Evolutionary conservation across 495 filamentous ascomycete species (phyloP), one percentile per base, ranked within the genome.

Genomic region (Endocarpon pusillum): DNA sequence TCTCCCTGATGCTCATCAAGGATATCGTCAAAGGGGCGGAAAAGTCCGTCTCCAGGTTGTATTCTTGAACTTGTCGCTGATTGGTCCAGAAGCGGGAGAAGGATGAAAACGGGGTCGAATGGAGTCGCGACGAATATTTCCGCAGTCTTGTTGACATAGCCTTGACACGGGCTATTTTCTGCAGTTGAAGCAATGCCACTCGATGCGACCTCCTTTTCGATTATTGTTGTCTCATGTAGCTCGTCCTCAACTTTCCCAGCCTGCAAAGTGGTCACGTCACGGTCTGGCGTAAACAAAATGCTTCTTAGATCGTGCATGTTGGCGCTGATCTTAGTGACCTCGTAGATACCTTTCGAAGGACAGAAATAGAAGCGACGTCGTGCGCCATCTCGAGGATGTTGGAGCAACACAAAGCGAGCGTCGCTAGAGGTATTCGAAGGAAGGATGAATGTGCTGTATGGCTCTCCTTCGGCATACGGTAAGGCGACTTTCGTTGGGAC

Each of bases 101-200:
- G 44, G 33, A 96, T 62, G 51, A 96, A 94, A 2, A 94, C 46
- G 5, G 77, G 64, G 50, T 99, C 89, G 38, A 86, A 57, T 4
- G 77, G 78, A 1, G 91, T 92, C 12, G 84, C 81, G 33, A 96
- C 53, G 39, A 81, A 73, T 17, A 97, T 53, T 37, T 81, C 69
- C 18, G 80, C 67, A 27, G 64, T 64, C 36, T 71, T 69, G 10
- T 71, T 59, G 21, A 71, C 43, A 35, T 69, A 66, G 19, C 59
- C 67, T 16, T 56, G 48, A n/a, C n/a, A n/a, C n/a, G n/a, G n/a
- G n/a, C n/a, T n/a, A n/a, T n/a, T n/a, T n/a, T n/a, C n/a, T n/a
- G n/a, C n/a, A n/a, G n/a, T n/a, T n/a, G n/a, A n/a, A n/a, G n/a
- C n/a, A n/a, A n/a, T n/a, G n/a, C n/a, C n/a, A n/a, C n/a, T n/a